These are phyloP conservation scores for Xerocomellus intermedius DNA, from an alignment of 768 basidiomycete genomes.

Conservation along the genomic window DNA sequence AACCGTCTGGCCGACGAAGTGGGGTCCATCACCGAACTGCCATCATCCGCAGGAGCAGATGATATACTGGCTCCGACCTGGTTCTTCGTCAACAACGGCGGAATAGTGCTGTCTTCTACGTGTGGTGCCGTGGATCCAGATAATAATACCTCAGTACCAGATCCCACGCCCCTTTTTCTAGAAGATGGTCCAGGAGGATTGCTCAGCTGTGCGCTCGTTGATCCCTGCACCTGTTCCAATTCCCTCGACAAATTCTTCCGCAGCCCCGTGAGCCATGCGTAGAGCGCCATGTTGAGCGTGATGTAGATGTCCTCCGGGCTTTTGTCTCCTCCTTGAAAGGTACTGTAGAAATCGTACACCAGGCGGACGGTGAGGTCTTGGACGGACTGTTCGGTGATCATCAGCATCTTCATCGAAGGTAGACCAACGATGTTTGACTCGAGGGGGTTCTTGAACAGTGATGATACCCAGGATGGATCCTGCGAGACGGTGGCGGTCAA, in stretches of 20 bases:
- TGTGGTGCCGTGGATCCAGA: slow-evolving; percentile 7
- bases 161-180: slow-evolving; percentile 36
- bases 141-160: slow-evolving; percentile 6
- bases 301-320: slow-evolving; percentile 80
- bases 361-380: slow-evolving; percentile 44
- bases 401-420: slow-evolving; percentile 79
- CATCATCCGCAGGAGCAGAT: slow-evolving; percentile 9
- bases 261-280: slow-evolving; percentile 77
- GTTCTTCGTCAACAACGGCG: slow-evolving; percentile 1
- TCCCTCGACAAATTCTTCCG: slow-evolving; percentile 75
- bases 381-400: slow-evolving; percentile 64
- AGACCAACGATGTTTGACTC: slow-evolving; percentile 78
- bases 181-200: slow-evolving; percentile 31
- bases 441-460: slow-evolving; percentile 56
- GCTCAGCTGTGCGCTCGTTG: slow-evolving; percentile 48
- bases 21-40: background rate
- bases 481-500: slow-evolving; percentile 39
- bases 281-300: slow-evolving; percentile 77
- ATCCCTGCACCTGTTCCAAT: slow-evolving; percentile 68
- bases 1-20: slow-evolving; percentile 9
- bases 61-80: slow-evolving; percentile 2
- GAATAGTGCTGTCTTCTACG: slow-evolving; percentile 2
- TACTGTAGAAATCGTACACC: slow-evolving; percentile 70
- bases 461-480: slow-evolving; percentile 57
- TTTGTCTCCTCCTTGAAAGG: slow-evolving; percentile 56